phyloP scores from a whole-genome alignment of 192 early-diverging fungal genomes.

The Funneliformis geosporum region DNA sequence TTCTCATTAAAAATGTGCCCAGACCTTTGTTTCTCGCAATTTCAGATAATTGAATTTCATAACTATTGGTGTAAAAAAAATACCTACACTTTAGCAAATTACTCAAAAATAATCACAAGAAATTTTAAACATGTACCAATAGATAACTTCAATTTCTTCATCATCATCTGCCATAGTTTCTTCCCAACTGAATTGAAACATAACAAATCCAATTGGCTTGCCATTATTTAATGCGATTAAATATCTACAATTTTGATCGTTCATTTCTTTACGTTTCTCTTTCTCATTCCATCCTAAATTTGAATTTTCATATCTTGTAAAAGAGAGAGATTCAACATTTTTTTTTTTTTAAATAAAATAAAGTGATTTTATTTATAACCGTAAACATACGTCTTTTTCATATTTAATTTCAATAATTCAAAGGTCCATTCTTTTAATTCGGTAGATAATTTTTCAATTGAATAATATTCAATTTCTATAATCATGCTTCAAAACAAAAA shows the following conservation, averaged over 20 bases:
- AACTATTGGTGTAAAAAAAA: conserved; percentile 39
- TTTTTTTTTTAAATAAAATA: not conserved
- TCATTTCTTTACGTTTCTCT: conserved; percentile 55
- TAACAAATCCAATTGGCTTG: conserved; percentile 38
- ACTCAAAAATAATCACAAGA: not conserved
- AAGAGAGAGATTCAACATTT: not conserved
- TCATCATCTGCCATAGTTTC: conserved; percentile 56
- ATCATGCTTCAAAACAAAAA: not conserved
- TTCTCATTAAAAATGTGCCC: conserved; percentile 53
- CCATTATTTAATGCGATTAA: conserved; percentile 46
- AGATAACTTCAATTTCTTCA: conserved; percentile 49
- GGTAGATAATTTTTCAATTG: conserved; percentile 33
- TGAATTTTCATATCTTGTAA: conserved; percentile 52
- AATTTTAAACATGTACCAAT: conserved; percentile 56
- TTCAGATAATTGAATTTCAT: conserved; percentile 60
- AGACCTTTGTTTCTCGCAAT: conserved; percentile 47
- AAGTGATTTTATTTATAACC: not conserved
- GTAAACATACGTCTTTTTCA: conserved; percentile 51
- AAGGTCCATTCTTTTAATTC: conserved; percentile 51
- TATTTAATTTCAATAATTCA: conserved; percentile 57
- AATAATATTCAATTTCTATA: conserved; percentile 30
- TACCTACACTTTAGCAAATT: not conserved
- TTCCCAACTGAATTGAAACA: conserved; percentile 62
- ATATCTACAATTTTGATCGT: conserved; percentile 50
- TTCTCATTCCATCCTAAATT: conserved; percentile 59